Percentiles rank a stretch among this genome's conserved stretches.
Conservation (phyloP, 2,329 filamentous ascomycete genomes). For the Aureobasidium leucospermi region DNA sequence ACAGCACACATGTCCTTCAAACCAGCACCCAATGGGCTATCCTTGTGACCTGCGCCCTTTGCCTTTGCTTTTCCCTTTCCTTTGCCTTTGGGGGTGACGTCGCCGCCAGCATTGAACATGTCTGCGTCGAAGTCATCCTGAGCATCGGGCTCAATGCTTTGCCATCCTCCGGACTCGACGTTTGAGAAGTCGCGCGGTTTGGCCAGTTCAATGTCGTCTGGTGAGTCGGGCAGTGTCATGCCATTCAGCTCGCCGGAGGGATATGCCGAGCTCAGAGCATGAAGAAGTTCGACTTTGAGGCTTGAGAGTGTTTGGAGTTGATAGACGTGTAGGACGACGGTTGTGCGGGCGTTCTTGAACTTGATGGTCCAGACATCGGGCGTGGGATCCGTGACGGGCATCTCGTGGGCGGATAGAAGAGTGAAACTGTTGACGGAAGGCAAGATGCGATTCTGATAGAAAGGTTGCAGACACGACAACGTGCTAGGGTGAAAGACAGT, state of each 20-base stretch:
- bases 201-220: slow-evolving; percentile 35
- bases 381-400: slow-evolving; percentile 21
- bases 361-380: slow-evolving; percentile 35
- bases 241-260: slow-evolving; percentile 28
- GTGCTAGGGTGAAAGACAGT: background rate
- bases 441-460: background rate
- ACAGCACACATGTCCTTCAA: slow-evolving; percentile 27
- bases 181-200: slow-evolving; percentile 31
- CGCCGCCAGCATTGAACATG: slow-evolving; percentile 14
- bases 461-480: background rate
- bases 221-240: slow-evolving; percentile 31
- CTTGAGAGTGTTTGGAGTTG: slow-evolving; percentile 33
- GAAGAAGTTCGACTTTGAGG: slow-evolving; percentile 36
- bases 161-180: slow-evolving; percentile 35
- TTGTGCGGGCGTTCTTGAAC: slow-evolving; percentile 40
- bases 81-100: slow-evolving; percentile 26
- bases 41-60: slow-evolving; percentile 26
- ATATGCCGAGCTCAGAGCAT: slow-evolving; percentile 33
- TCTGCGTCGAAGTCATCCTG: slow-evolving; percentile 24
- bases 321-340: slow-evolving; percentile 40
- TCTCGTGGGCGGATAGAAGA: background rate
- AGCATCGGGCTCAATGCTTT: slow-evolving; percentile 23
- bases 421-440: background rate
- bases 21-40: slow-evolving; percentile 31
- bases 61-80: slow-evolving; percentile 32